A percentile compares a stretch with the other conserved stretches of the same genome.
These are phyloP conservation scores for Monosporascus ibericus DNA, from an alignment of 2,329 filamentous ascomycete genomes.

Conservation along the genomic window DNA sequence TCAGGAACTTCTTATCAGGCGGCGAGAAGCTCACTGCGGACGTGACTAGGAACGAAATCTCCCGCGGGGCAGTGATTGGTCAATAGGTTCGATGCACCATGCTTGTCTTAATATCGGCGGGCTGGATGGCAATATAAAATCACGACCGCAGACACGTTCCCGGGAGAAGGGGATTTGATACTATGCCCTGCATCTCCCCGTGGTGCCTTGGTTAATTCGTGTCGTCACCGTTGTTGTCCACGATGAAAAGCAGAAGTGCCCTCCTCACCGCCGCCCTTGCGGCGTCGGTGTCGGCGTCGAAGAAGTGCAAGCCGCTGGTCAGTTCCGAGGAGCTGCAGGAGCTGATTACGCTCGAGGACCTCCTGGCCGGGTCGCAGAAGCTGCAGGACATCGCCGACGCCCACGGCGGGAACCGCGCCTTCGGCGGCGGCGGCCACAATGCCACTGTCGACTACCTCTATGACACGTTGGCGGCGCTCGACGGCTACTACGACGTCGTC, in stretches of 20 bases:
- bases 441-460: slow-evolving; percentile 39
- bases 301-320: slow-evolving; percentile 27
- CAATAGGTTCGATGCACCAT: too few relatives aligned
- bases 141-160: too few relatives aligned
- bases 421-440: slow-evolving; percentile 39
- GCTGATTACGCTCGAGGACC: slow-evolving; percentile 32
- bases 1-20: too few relatives aligned
- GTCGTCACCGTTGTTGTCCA: too few relatives aligned
- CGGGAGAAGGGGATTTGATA: too few relatives aligned
- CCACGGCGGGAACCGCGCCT: slow-evolving; percentile 36
- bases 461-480: slow-evolving; percentile 30
- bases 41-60: too few relatives aligned
- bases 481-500: slow-evolving; percentile 34
- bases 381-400: slow-evolving; percentile 38
- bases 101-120: too few relatives aligned
- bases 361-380: slow-evolving; percentile 37
- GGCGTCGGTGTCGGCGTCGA: neutral
- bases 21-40: too few relatives aligned
- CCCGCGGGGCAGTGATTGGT: too few relatives aligned
- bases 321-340: slow-evolving; percentile 33
- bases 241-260: neutral
- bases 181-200: too few relatives aligned
- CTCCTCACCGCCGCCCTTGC: neutral
- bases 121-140: too few relatives aligned
- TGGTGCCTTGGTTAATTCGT: too few relatives aligned